Conservation (phyloP, 2,329 filamentous ascomycete genomes). For the Aspergillus nomiae region DNA sequence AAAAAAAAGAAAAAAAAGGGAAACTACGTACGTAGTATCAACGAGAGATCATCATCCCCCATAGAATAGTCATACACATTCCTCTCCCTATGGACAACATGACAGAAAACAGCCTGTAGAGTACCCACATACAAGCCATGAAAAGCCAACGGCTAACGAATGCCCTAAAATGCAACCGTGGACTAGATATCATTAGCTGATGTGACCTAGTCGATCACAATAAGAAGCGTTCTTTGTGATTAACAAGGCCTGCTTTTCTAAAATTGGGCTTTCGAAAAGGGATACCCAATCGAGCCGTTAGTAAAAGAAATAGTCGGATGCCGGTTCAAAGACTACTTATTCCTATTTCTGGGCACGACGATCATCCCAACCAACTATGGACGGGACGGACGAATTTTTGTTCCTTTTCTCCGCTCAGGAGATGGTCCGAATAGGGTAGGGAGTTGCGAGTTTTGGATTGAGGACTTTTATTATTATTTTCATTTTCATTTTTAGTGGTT, state of each 20-base stretch:
- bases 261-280: background rate
- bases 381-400: background rate
- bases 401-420: background rate
- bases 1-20: too few species aligned
- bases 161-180: background rate
- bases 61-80: background rate
- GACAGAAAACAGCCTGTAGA: background rate
- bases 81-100: background rate
- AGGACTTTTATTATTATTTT: background rate
- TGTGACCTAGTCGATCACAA: slow-evolving; percentile 3
- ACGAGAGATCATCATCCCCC: background rate
- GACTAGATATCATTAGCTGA: background rate
- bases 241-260: background rate
- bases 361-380: background rate
- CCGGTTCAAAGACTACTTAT: background rate
- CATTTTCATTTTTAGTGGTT: background rate
- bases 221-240: background rate
- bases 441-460: background rate
- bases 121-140: background rate
- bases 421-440: background rate
- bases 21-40: background rate
- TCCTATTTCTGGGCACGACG: background rate
- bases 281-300: too few species aligned
- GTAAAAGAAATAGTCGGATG: background rate
- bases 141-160: background rate